Conservation (phyloP, 2,329 filamentous ascomycete species). For the Colletotrichum sojae region DNA sequence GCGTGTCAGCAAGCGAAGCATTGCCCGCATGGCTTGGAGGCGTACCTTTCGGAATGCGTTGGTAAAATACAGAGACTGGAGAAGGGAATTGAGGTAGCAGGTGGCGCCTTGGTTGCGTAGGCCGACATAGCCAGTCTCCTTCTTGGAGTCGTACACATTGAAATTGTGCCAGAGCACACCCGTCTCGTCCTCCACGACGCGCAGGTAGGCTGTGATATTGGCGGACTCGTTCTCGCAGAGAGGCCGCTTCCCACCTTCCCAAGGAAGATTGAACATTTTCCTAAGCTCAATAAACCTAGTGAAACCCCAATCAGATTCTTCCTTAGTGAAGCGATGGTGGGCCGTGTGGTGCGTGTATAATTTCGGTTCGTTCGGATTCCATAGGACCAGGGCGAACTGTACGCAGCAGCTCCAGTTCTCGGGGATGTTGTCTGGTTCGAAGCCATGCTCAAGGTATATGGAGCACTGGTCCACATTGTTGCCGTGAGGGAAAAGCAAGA, state of each 20-base stretch:
- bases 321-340: conserved; percentile 95
- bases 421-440: conserved; percentile 77
- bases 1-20: conserved; percentile 12
- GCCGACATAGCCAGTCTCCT: conserved; percentile 96
- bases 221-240: conserved; percentile 83
- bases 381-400: conserved; percentile 93
- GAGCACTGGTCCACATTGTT: conserved; percentile 96
- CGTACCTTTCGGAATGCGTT: conserved; percentile 93
- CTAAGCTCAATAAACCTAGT: conserved; percentile 94
- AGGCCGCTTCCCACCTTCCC: conserved; percentile 78
- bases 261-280: conserved; percentile 84
- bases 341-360: conserved; percentile 86
- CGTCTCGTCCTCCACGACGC: conserved; percentile 88
- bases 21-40: not conserved
- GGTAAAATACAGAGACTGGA: conserved; percentile 88
- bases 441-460: conserved; percentile 96
- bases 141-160: conserved; percentile 97
- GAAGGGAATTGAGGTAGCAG: conserved; percentile 87
- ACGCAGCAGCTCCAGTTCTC: conserved; percentile 98
- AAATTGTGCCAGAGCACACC: conserved; percentile 94
- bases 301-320: conserved; percentile 98
- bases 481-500: conserved; percentile 94
- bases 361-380: conserved; percentile 93
- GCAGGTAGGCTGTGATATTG: conserved; percentile 86
- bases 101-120: conserved; percentile 97